Evolutionary conservation across 1,284 basidiomycete genomes (phyloP).

Genomic region (Ganoderma meredithae): DNA sequence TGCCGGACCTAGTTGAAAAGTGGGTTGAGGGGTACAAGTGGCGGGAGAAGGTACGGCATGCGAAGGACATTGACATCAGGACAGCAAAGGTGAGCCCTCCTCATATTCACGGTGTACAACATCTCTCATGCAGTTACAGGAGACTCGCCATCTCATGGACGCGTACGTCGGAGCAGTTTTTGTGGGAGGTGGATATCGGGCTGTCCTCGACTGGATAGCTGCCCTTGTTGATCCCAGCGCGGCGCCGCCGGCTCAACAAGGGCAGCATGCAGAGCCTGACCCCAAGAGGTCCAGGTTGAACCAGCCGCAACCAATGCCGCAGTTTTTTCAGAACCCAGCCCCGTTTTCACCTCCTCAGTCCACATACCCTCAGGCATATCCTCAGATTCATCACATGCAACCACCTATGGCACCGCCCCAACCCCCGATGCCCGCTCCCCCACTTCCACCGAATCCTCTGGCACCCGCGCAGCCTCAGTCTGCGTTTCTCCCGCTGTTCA

Average conservation of each 20-base stretch:
- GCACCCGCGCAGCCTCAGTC: slow-evolving; percentile 63
- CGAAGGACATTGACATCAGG: slow-evolving; percentile 49
- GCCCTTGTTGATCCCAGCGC: slow-evolving; percentile 50
- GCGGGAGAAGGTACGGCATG: slow-evolving; percentile 64
- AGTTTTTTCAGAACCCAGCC: slow-evolving; percentile 9
- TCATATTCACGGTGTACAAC: slow-evolving; percentile 16
- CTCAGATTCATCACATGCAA: slow-evolving; percentile 12
- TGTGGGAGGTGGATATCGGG: slow-evolving; percentile 57
- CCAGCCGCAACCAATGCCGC: slow-evolving; percentile 15
- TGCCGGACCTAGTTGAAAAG: slow-evolving; percentile 53
- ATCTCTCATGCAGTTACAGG: slow-evolving; percentile 47
- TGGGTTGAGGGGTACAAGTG: slow-evolving; percentile 69
- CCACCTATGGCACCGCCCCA: slow-evolving; percentile 29
- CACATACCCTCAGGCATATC: slow-evolving; percentile 12
- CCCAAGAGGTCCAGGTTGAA: slow-evolving; percentile 41
- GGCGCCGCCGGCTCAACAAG: slow-evolving; percentile 33
- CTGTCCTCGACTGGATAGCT: slow-evolving; percentile 61
- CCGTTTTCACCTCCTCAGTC: slow-evolving; percentile 20
- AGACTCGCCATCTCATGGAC: slow-evolving; percentile 63
- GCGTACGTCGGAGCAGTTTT: slow-evolving; percentile 75
- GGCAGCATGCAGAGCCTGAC: slow-evolving; percentile 27
- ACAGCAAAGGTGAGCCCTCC: slow-evolving; percentile 54
- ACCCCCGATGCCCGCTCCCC: slow-evolving; percentile 43
- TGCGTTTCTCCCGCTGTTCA: slow-evolving; percentile 74
- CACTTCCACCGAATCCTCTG: slow-evolving; percentile 52